Conservation (phyloP, 192 early-diverging fungal species). For the Phycomyces nitens region DNA sequence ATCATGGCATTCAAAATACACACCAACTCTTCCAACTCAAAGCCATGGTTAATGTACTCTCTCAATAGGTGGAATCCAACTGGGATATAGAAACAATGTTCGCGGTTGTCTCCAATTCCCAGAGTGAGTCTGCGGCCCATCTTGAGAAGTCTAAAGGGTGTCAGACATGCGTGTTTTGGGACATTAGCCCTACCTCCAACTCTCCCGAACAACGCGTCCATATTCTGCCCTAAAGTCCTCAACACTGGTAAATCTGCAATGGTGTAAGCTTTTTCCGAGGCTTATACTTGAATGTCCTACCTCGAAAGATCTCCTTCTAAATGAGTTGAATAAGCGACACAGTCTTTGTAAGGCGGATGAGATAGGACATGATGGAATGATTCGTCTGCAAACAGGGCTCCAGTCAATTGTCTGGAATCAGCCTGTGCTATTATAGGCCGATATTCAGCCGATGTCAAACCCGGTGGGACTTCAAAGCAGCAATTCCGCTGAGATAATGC, state of each 20-base stretch:
- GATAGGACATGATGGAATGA: conserved; percentile 86
- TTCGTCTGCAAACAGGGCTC: conserved; percentile 65
- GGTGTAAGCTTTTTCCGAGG: not conserved
- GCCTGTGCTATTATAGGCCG: conserved; percentile 79
- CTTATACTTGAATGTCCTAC: conserved; percentile 7
- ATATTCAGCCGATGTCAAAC: conserved; percentile 68
- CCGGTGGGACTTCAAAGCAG: conserved; percentile 71
- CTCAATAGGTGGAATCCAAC: conserved; percentile 82
- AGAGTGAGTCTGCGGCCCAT: conserved; percentile 67
- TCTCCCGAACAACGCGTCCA: conserved; percentile 64
- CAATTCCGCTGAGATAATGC: conserved; percentile 83
- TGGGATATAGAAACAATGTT: conserved; percentile 86
- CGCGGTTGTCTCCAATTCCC: conserved; percentile 93
- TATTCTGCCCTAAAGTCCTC: conserved; percentile 76
- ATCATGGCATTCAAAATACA: no score
- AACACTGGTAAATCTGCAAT: conserved; percentile 62
- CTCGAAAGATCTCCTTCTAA: conserved; percentile 84
- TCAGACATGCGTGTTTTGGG: not conserved
- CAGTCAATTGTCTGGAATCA: conserved; percentile 69
- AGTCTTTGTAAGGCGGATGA: conserved; percentile 95
- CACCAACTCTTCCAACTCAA: conserved; percentile 86
- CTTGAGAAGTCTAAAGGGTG: conserved; percentile 62
- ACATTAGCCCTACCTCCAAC: conserved; percentile 49
- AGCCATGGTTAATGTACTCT: conserved; percentile 77
- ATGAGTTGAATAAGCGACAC: conserved; percentile 79